Conservation (phyloP, 148 eudicot genomes). For the Chenopodium quinoa region DNA sequence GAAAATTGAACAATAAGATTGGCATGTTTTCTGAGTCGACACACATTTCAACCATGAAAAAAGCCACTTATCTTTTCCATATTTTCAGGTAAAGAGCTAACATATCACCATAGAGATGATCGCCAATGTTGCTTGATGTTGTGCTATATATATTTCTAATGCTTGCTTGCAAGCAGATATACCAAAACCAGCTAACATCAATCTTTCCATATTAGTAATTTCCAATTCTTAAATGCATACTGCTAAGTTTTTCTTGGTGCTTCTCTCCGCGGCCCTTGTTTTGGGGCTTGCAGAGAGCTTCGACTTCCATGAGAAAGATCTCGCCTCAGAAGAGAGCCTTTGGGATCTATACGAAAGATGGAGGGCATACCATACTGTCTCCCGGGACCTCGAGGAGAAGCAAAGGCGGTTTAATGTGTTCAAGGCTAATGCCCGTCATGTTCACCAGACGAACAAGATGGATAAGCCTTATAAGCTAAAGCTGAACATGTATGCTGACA, state of each 20-base stretch:
- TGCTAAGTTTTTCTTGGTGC: slow-evolving; percentile 27
- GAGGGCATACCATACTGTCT: slow-evolving; percentile 54
- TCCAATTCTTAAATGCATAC: slow-evolving; percentile 19
- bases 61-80: background rate
- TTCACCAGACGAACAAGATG: slow-evolving; percentile 50
- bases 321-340: slow-evolving; percentile 45
- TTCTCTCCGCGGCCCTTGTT: slow-evolving; percentile 31
- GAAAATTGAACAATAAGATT: slow-evolving; percentile 2
- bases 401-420: slow-evolving; percentile 53
- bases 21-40: background rate
- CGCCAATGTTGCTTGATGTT: background rate
- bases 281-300: slow-evolving; percentile 32
- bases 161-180: background rate
- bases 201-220: background rate
- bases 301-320: slow-evolving; percentile 44
- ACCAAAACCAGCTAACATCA: background rate
- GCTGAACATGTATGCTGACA: slow-evolving; percentile 52
- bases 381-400: slow-evolving; percentile 44
- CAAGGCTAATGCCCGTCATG: slow-evolving; percentile 49
- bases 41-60: slow-evolving; percentile 14
- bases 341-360: slow-evolving; percentile 61
- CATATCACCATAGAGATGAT: background rate
- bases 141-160: slow-evolving; percentile 12
- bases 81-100: slow-evolving; percentile 9
- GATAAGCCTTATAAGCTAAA: slow-evolving; percentile 55